A percentile compares a stretch with the other conserved stretches of the same genome.
These are phyloP conservation scores for Neurospora sp. DNA, from an alignment of 495 filamentous ascomycete genomes.

Conservation along the genomic window DNA sequence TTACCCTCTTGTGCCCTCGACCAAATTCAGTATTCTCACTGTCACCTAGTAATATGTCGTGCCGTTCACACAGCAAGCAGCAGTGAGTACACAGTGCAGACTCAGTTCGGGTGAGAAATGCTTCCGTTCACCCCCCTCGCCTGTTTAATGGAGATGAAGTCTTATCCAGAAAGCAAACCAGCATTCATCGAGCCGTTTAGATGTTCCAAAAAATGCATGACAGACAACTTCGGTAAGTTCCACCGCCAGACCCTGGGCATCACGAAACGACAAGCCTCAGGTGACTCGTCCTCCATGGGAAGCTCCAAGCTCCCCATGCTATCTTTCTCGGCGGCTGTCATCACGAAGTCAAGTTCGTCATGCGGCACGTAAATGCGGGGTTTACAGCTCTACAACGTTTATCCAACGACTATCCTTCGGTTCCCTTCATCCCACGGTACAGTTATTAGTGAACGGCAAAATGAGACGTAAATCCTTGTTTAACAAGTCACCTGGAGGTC, in stretches of 20 bases:
- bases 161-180: neutral
- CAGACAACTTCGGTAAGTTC: neutral
- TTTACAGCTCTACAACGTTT: neutral
- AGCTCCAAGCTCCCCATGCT: neutral
- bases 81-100: neutral
- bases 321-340: neutral
- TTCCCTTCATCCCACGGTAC: neutral
- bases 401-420: neutral
- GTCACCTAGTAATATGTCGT: neutral
- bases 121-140: neutral
- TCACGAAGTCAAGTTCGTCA: neutral
- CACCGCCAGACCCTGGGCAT: neutral
- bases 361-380: neutral
- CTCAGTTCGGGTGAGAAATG: neutral
- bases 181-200: neutral
- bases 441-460: neutral
- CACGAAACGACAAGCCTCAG: neutral
- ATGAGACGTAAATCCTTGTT: neutral
- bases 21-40: neutral
- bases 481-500: neutral
- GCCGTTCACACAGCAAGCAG: neutral
- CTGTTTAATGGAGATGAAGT: neutral
- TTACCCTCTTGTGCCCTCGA: neutral
- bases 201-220: neutral
- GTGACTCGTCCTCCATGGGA: neutral